Evolutionary conservation across 2,329 filamentous ascomycete species (phyloP), one percentile per base, ranked within the genome.

Genomic region (Fusarium decemcellulare): DNA sequence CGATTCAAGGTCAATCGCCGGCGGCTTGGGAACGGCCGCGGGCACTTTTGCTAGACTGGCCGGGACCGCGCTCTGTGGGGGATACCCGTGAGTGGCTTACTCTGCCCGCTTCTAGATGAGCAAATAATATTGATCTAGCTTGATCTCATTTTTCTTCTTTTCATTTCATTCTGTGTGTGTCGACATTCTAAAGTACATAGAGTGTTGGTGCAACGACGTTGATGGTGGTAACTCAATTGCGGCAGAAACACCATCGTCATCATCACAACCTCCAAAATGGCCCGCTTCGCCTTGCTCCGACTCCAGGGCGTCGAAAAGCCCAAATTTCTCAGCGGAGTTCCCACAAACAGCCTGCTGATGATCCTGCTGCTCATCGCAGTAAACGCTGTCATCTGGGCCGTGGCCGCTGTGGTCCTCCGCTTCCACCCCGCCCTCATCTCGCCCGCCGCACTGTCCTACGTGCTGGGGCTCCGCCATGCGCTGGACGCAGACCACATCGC

Each of bases 401-500:
- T 80, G 15, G 81, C 83, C 27, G 88, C 82, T 65, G 78, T 89
- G 6, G 81, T 88, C 18, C 81, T 90, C 16, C 83, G 81, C 68
- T 85, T 82, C 71, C 82, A 88, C 77, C 83, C 87, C 1, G 82
- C 85, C 1, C 87, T 98, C 67, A 89, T 95, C 52, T 92, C 92
- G 2, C 91, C 94, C 4, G 93, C 94, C 2, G 90, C 95, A 2
- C 87, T 98, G 1, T 91, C 95, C 29, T 98, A 97, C 79, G 93
- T 93, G 0, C 87, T 98, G 11, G 95, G 95, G 4, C 87, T 98
- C 12, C 92, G 95, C 43, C 95, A 98, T 84, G 95, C 95, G n/a
- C 89, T 98, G 46, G 96, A 98, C 76, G 96, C 95, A n/a, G 95
- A 98, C 80, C 96, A 98, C 78, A 88, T 87, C 74, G 81, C 81